Evolutionary conservation across 352 stramenopile genomes (phyloP).

Genomic region (Bremia lactucae): DNA sequence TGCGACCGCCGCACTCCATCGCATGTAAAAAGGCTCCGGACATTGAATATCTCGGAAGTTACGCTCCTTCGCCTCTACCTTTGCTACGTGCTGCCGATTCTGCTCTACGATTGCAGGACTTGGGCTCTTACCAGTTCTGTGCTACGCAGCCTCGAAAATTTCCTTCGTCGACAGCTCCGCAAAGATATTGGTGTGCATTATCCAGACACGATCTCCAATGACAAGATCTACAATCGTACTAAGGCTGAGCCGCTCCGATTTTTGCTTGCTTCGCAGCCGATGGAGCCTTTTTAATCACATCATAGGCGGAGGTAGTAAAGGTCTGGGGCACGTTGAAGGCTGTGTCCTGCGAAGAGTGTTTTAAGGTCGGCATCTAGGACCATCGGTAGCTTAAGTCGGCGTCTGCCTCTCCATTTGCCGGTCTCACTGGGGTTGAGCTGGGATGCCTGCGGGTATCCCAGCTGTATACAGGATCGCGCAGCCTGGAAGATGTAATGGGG

Average conservation of each 20-base stretch:
- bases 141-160: not conserved
- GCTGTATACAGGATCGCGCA: too few species aligned
- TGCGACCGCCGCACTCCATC: not conserved
- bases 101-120: not conserved
- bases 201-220: too few species aligned
- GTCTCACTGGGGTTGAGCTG: not conserved
- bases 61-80: constrained; percentile 1
- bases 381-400: not conserved
- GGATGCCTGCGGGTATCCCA: not conserved
- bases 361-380: not conserved
- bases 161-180: not conserved
- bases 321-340: not conserved
- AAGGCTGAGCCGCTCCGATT: too few species aligned
- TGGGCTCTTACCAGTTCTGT: not conserved
- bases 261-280: too few species aligned
- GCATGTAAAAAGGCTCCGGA: constrained; percentile 1
- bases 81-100: constrained; percentile 1
- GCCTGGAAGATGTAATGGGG: too few species aligned
- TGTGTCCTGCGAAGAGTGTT: not conserved
- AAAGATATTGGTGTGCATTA: too few species aligned
- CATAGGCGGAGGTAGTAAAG: not conserved
- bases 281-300: too few species aligned
- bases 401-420: not conserved
- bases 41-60: not conserved
- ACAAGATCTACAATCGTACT: too few species aligned